These are phyloP conservation scores for Cyclocybe cylindracea DNA, from an alignment of 768 basidiomycete species.

Conservation along the genomic window DNA sequence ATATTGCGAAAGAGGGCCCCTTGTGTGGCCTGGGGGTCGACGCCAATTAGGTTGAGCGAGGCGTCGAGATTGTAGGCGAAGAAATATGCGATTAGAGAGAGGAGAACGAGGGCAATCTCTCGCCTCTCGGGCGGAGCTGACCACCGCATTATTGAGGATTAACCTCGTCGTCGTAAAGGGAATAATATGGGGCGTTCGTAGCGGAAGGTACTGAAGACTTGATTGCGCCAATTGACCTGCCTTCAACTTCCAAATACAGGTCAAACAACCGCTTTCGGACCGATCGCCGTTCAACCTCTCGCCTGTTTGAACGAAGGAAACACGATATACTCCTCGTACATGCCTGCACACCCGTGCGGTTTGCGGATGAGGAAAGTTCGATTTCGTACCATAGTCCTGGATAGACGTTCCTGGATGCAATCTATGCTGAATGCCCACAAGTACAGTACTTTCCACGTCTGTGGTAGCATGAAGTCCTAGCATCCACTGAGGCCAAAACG, in stretches of 20 bases:
- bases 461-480: not conserved
- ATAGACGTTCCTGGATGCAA: no score
- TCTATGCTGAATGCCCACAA: not conserved
- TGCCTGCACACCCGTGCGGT: no score
- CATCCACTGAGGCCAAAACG: not conserved
- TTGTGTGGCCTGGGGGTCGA: slow-evolving; percentile 41
- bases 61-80: slow-evolving; percentile 75
- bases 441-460: not conserved
- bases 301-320: no score
- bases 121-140: slow-evolving; percentile 67
- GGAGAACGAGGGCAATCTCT: slow-evolving; percentile 69
- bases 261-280: not conserved
- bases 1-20: slow-evolving; percentile 38
- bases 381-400: no score
- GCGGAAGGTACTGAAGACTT: slow-evolving; percentile 5
- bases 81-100: slow-evolving; percentile 64
- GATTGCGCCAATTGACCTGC: slow-evolving; percentile 4
- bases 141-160: slow-evolving; percentile 53
- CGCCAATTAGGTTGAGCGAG: slow-evolving; percentile 53
- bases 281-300: no score
- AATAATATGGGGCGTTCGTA: not conserved
- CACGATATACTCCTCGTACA: no score
- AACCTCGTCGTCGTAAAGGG: not conserved
- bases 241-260: slow-evolving; percentile 4
- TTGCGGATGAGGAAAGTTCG: no score